phyloP scores from a whole-genome alignment of 345 rosid genomes.

The Gossypium turneri region DNA sequence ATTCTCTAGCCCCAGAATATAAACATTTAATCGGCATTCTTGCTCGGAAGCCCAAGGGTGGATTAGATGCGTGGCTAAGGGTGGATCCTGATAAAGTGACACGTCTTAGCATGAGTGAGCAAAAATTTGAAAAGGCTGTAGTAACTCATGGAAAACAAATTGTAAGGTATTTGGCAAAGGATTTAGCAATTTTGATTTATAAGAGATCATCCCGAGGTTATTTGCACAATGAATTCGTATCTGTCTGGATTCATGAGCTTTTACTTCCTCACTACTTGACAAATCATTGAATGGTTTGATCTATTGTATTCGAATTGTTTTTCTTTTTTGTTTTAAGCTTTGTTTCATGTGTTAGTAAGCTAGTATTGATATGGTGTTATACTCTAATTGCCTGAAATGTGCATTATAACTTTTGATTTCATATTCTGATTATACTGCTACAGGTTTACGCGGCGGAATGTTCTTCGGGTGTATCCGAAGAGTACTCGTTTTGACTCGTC shows the following conservation, averaged over 20 bases:
- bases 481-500: conserved; percentile 82
- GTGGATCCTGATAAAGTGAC: conserved; percentile 55
- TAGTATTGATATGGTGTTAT: background rate
- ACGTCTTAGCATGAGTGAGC: conserved; percentile 64
- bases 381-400: conserved; percentile 3
- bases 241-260: background rate
- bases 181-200: background rate
- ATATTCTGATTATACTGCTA: conserved; percentile 24
- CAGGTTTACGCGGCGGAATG: conserved; percentile 80
- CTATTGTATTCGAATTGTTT: background rate
- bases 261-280: background rate
- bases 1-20: conserved; percentile 27
- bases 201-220: background rate
- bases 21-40: conserved; percentile 44
- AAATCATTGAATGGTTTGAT: background rate
- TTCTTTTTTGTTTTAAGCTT: background rate
- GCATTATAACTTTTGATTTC: background rate
- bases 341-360: background rate
- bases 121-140: conserved; percentile 48
- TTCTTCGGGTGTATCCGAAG: conserved; percentile 86
- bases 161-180: conserved; percentile 37
- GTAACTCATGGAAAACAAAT: conserved; percentile 35
- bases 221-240: background rate
- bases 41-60: conserved; percentile 46
- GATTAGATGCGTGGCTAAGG: conserved; percentile 39